Conservation (phyloP, 2,329 filamentous ascomycete species). For the Cyphellophora attinorum region DNA sequence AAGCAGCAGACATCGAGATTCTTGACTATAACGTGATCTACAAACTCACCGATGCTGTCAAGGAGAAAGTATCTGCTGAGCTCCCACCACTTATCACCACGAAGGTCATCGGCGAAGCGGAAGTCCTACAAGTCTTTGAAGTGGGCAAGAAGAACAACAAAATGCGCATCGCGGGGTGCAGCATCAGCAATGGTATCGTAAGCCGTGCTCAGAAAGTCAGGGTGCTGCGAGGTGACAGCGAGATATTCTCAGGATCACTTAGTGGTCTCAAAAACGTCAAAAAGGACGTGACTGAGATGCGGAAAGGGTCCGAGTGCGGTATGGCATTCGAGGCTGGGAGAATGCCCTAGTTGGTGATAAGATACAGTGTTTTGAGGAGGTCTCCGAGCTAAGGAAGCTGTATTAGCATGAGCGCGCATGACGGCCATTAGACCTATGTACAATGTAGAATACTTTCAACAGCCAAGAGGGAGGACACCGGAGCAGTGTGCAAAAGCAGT, state of each 20-base stretch:
- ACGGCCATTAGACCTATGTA: background rate
- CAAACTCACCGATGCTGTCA: constrained; percentile 39
- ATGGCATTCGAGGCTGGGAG: constrained; percentile 73
- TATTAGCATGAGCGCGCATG: too few species aligned
- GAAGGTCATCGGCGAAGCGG: constrained; percentile 76
- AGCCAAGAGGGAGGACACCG: constrained; percentile 1
- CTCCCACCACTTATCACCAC: constrained; percentile 58
- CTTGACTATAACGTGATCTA: constrained; percentile 66
- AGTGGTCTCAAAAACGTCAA: constrained; percentile 82
- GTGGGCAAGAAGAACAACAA: constrained; percentile 67
- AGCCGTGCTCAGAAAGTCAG: constrained; percentile 55
- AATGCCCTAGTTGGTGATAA: constrained; percentile 72
- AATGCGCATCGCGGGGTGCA: constrained; percentile 76
- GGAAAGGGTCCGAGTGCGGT: constrained; percentile 88
- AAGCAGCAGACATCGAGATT: constrained; percentile 62
- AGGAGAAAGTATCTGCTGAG: constrained; percentile 55
- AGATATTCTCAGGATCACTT: constrained; percentile 69
- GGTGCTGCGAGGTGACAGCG: constrained; percentile 60
- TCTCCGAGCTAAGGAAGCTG: constrained; percentile 56
- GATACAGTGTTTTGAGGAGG: constrained; percentile 79
- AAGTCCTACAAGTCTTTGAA: constrained; percentile 71
- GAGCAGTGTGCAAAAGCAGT: constrained; percentile 5
- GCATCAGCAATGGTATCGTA: constrained; percentile 71
- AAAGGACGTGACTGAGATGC: constrained; percentile 81
- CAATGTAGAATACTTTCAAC: background rate